phyloP scores from a whole-genome alignment of 257 asterid genomes.

The Leptodermis oblonga region DNA sequence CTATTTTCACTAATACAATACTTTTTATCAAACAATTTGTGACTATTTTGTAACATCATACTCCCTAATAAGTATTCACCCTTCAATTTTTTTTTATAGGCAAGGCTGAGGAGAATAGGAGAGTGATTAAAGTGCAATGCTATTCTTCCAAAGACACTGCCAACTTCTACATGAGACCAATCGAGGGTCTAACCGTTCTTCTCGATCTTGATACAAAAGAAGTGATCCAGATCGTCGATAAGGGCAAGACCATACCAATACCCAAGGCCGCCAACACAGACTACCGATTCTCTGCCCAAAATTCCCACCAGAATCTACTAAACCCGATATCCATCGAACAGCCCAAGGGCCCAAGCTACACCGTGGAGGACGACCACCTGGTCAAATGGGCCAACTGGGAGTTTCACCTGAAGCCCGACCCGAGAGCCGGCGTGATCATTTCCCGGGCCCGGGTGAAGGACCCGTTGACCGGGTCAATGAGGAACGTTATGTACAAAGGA shows the following conservation, averaged over 20 bases:
- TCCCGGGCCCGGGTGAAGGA: constrained; percentile 64
- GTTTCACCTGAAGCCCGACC: constrained; percentile 87
- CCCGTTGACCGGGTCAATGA: constrained; percentile 51
- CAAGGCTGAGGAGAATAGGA: constrained; percentile 61
- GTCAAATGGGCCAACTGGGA: constrained; percentile 99
- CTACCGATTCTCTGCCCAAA: constrained; percentile 65
- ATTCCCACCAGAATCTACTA: constrained; percentile 41
- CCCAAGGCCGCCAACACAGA: constrained; percentile 82
- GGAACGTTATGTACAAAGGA: constrained; percentile 87
- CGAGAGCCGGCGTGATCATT: constrained; percentile 77
- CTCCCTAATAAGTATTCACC: too few species aligned
- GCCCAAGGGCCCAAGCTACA: constrained; percentile 91
- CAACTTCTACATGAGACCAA: constrained; percentile 95
- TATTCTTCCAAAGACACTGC: constrained; percentile 75
- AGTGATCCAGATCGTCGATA: constrained; percentile 55
- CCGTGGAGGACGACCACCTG: constrained; percentile 52
- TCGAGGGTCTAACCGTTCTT: constrained; percentile 83
- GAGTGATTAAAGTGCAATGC: constrained; percentile 79
- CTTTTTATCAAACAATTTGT: too few species aligned
- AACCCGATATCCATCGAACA: constrained; percentile 95
- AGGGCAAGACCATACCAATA: constrained; percentile 67
- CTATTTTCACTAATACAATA: too few species aligned
- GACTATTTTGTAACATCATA: too few species aligned
- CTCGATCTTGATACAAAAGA: constrained; percentile 69
- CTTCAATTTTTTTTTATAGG: too few species aligned